These are phyloP conservation scores for Leishmania tarentolae DNA, from an alignment of 208 protist species.

Conservation along the genomic window DNA sequence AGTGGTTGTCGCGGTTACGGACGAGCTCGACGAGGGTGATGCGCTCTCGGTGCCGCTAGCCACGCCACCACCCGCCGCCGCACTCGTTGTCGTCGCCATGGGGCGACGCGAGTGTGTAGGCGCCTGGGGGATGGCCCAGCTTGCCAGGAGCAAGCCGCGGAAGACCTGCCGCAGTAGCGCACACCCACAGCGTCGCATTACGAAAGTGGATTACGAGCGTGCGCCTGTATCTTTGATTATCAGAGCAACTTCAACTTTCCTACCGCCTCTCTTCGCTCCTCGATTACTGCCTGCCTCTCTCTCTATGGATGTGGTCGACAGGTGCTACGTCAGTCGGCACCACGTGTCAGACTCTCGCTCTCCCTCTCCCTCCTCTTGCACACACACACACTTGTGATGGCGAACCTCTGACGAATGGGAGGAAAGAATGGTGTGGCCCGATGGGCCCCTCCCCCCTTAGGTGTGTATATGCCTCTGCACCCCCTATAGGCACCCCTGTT, in stretches of 20 bases:
- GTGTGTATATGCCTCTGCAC: neutral
- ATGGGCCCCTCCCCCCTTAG: neutral
- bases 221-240: neutral
- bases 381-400: neutral
- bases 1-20: neutral
- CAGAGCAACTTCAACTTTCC: neutral
- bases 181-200: neutral
- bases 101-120: neutral
- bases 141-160: neutral
- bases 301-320: neutral
- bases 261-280: neutral
- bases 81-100: neutral
- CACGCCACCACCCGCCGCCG: neutral
- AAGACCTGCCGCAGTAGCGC: neutral
- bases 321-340: neutral
- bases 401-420: neutral
- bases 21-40: neutral
- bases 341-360: neutral
- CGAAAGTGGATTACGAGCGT: neutral
- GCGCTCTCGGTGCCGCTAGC: neutral
- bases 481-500: too few relatives aligned
- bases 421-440: neutral
- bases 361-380: neutral
- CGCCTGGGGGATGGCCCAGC: neutral
- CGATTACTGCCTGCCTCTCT: neutral